Base-by-base conservation (phyloP, 371 early-diverging fungal genomes). In the Gilbertella persicaria region DNA sequence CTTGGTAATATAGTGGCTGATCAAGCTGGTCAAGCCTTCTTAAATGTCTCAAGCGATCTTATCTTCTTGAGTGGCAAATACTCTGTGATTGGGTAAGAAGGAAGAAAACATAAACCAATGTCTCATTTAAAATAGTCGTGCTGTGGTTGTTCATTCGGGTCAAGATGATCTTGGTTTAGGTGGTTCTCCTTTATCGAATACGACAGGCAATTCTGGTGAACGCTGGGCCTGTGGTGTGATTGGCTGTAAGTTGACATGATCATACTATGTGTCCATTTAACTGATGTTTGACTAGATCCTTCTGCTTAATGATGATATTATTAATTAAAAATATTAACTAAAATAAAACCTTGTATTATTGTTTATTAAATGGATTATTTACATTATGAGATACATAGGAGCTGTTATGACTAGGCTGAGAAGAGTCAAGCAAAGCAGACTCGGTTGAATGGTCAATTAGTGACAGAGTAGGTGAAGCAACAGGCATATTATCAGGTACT, bases 221-320 rank as follows among this genome's bases (percentile, higher is more conserved):
- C 88, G 94, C 53, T 71, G 80, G 54, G 91, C 89, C 45, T 95
- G 96, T 77, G 96, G 93, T 73, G 91, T 92, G 65, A 93, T 94
- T 75, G 93, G 93, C 45, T 74, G 71, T 72, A 66, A 66, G 66
- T 71, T n/a, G n/a, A n/a, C n/a, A n/a, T n/a, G n/a, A n/a, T n/a
- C n/a, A n/a, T n/a, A n/a, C n/a, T n/a, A n/a, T n/a, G n/a, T n/a
- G n/a, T n/a, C n/a, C n/a, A n/a, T n/a, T n/a, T n/a, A n/a, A n/a
- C n/a, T n/a, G n/a, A n/a, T n/a, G n/a, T n/a, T n/a, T n/a, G n/a
- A n/a, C n/a, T n/a, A n/a, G n/a, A n/a, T n/a, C n/a, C n/a, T n/a
- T n/a, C n/a, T n/a, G n/a, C n/a, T n/a, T n/a, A n/a, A n/a, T n/a
- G n/a, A n/a, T n/a, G n/a, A n/a, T n/a, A n/a, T n/a, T n/a, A n/a